Base-by-base conservation (phyloP, 1,284 basidiomycete genomes). In the Ustilago shanxiensis region DNA sequence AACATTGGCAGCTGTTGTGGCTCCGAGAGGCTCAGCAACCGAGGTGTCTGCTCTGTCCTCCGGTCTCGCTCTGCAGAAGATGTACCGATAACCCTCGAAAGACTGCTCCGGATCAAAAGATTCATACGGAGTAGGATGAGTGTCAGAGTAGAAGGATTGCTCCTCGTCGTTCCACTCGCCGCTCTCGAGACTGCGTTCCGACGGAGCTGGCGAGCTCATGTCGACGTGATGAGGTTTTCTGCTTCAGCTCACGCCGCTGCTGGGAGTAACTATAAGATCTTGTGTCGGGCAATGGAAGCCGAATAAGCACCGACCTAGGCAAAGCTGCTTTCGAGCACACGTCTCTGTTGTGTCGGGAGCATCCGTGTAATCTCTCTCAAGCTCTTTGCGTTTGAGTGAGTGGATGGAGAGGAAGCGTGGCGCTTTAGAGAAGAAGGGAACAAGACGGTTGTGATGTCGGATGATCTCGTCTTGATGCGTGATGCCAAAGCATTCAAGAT, bases 381-480 rank as follows among this genome's bases (percentile, higher is more conserved):
- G 69, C 51, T 77, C 69, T 41, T 72, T 77, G 16, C 62, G 35
- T 45, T 65, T 67, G 50, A 77, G 54, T 18, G 74, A 70, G 22
- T 72, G 74, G 16, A 77, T 66, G 16, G 74, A 77, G 3, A 77
- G 56, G 24, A 77, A 77, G 33, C 74, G 65, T 10, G 74, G 69
- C 9, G 74, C 74, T 58, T 67, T 71, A 26, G 55, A 45, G n/a
- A 59, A 45, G 51, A 72, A 66, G 31, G 59, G 65, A 5, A 71
- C 39, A 45, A 70, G 37, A 2, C 57, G 67, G 24, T 63, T 59
- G 14, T 70, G 63, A n/a, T 70, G 57, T 3, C 35, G 33, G 16
- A 72, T 45, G 37, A 61, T 49, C 49, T 75, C 67, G 68, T 64
- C 54, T n/a, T 52, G 22, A 47, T 62, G 68, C 1, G 50, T 62